Evolutionary conservation across 306 rosid genomes (phyloP), one percentile per base, ranked within the genome.

Genomic region (Sicyos edulis): DNA sequence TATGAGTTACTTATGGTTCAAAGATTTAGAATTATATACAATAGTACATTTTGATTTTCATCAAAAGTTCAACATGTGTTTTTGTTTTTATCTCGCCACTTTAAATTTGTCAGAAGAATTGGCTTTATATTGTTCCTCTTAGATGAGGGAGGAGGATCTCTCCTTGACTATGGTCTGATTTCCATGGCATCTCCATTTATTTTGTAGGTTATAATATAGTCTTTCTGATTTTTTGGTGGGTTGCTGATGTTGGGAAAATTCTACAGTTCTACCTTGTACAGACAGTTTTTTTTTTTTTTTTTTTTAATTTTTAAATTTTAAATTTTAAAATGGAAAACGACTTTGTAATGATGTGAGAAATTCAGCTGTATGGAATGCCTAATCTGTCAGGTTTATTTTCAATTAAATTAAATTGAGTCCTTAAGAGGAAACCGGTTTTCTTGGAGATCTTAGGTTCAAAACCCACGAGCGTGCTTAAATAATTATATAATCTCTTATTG

Each of bases 241-340:
- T 64, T 64, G 70, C 70, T 5, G 34, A 44, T 65, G 70, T 64
- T 21, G 20, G 54, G 56, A 67, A 67, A 67, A 21, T 22, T 67
- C 21, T 67, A 7, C 42, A 14, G 20, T 47, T 67, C 20, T 47
- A 67, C 42, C 53, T 44, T 45, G 21, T 7, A 47, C 42, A 21
- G 17, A 2, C 8, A 44, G 1, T 67, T 15, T 67, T 47, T 0
- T n/a, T n/a, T n/a, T n/a, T n/a, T n/a, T n/a, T n/a, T n/a, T n/a
- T n/a, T n/a, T n/a, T n/a, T n/a, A n/a, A n/a, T n/a, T n/a, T 47
- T 47, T 6, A 13, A 5, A 44, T 45, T 45, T 65, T 44, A 47
- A 21, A 67, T 47, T 67, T 34, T 26, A 26, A 32, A 32, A 32
- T 32, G 37, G 72, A 3, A 66, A 66, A 45, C 45, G 12, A 44